Evolutionary conservation across 495 filamentous ascomycete species (phyloP).

Genomic region (Aspergillus panamensis): DNA sequence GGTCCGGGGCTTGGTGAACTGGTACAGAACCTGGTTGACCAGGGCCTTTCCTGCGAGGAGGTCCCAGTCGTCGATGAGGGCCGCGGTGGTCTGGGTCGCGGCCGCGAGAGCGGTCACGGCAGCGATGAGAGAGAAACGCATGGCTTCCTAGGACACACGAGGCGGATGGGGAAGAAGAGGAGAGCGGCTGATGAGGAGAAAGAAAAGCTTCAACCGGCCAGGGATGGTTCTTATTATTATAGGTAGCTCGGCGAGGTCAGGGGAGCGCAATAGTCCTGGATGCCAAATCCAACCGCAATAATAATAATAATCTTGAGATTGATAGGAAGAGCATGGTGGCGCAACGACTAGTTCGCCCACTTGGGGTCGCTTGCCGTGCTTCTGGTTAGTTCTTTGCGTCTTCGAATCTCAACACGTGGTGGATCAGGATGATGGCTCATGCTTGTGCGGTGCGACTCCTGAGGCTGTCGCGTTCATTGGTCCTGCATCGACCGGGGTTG

Average conservation of each 20-base stretch:
- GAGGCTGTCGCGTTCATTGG: neutral
- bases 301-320: too few species aligned
- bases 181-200: neutral
- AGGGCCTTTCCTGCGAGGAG: constrained; percentile 14
- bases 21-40: constrained; percentile 15
- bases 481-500: neutral
- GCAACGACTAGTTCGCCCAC: neutral
- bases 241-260: neutral
- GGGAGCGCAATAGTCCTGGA: too few species aligned
- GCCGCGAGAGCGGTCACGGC: constrained; percentile 13
- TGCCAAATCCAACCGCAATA: too few species aligned
- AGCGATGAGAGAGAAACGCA: constrained; percentile 16
- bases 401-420: neutral
- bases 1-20: constrained; percentile 2
- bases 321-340: neutral
- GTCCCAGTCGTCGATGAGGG: constrained; percentile 13
- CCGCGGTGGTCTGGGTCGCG: constrained; percentile 8
- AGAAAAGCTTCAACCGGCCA: neutral
- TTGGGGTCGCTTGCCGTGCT: too few species aligned
- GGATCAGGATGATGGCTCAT: neutral
- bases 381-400: neutral
- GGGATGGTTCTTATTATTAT: constrained; percentile 6
- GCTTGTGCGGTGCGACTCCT: too few species aligned
- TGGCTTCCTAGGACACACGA: too few species aligned
- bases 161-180: too few species aligned